These are phyloP conservation scores for Neurospora pannonica DNA, from an alignment of 495 filamentous ascomycete species.

Conservation along the genomic window DNA sequence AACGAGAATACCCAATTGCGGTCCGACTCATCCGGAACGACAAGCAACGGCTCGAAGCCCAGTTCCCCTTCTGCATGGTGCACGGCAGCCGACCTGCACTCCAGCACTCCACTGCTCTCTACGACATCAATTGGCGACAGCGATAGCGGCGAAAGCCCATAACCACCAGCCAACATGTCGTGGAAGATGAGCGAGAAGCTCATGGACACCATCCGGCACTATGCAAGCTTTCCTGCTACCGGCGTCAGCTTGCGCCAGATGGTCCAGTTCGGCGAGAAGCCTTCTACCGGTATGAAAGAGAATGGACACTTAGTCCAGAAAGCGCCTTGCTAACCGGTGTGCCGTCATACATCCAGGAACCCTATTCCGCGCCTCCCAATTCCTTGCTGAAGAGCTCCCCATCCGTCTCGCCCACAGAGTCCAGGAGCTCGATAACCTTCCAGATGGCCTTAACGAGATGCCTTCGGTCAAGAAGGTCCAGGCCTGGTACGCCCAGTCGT, in stretches of 20 bases:
- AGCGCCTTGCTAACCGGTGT: neutral
- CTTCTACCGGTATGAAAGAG: constrained; percentile 58
- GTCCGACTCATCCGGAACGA: neutral
- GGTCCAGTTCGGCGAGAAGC: constrained; percentile 94
- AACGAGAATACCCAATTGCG: neutral
- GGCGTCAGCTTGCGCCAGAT: constrained; percentile 95
- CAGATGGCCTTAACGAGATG: constrained; percentile 98
- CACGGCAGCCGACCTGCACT: constrained; percentile 16
- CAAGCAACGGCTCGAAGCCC: neutral
- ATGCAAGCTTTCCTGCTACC: constrained; percentile 92
- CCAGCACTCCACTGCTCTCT: constrained; percentile 8
- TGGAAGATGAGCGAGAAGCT: constrained; percentile 84
- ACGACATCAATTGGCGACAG: constrained; percentile 22
- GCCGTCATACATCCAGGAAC: constrained; percentile 52
- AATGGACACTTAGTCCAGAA: constrained; percentile 12
- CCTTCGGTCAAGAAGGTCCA: constrained; percentile 89
- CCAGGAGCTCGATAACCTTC: constrained; percentile 80
- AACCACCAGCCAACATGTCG: constrained; percentile 47
- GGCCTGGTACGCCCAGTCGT: constrained; percentile 99
- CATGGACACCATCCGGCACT: constrained; percentile 99
- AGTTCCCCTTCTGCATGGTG: constrained; percentile 14
- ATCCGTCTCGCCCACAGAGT: constrained; percentile 95
- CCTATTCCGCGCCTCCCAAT: constrained; percentile 93
- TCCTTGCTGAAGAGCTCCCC: constrained; percentile 94
- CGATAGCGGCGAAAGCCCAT: constrained; percentile 11